Percentiles rank a stretch among this genome's conserved stretches.
phyloP scores from a whole-genome alignment of 2,329 filamentous ascomycete genomes.

The Rhynchosporium graminicola region DNA sequence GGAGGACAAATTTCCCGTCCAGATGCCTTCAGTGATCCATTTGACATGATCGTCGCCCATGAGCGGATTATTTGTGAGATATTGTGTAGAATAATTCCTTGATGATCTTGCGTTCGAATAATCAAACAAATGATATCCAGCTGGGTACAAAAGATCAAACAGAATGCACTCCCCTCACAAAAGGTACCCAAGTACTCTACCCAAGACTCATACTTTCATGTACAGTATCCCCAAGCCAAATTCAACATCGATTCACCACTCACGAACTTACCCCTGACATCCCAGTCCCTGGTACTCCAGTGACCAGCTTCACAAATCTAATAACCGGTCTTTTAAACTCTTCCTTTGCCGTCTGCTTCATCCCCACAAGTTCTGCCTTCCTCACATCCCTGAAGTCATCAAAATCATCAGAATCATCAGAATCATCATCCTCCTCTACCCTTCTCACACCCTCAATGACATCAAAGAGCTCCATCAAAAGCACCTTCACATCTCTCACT shows the following conservation, averaged over 20 bases:
- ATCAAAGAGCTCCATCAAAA: background rate
- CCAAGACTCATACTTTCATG: too few species aligned
- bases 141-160: too few species aligned
- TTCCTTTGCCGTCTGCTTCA: constrained; percentile 1
- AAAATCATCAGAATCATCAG: background rate
- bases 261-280: too few species aligned
- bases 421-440: background rate
- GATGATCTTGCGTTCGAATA: too few species aligned
- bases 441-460: background rate
- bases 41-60: too few species aligned
- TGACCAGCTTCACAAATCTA: constrained; percentile 11
- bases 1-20: too few species aligned
- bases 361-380: background rate
- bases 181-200: too few species aligned
- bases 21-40: too few species aligned
- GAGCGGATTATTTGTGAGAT: too few species aligned
- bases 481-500: background rate
- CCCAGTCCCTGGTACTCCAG: background rate
- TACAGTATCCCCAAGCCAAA: background rate
- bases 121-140: too few species aligned
- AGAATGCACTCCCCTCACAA: too few species aligned
- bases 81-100: too few species aligned
- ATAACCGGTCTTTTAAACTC: background rate
- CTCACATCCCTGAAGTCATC: background rate
- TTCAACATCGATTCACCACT: background rate